Conservation (phyloP, 768 basidiomycete species). For the Auricularia heimuer region DNA sequence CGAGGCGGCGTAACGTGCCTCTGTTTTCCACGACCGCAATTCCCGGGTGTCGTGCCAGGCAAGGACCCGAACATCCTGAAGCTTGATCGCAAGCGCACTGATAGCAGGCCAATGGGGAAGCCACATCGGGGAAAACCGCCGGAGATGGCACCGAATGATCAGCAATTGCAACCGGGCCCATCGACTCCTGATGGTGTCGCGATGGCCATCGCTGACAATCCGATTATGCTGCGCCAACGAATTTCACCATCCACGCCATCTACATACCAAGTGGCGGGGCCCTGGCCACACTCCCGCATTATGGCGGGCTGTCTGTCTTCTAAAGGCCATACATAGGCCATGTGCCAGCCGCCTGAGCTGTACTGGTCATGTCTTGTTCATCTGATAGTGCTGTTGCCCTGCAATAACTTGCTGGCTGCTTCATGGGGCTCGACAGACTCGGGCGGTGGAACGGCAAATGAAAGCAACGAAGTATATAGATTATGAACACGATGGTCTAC, state of each 20-base stretch:
- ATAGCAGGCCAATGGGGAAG: too few species aligned
- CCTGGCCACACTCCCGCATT: background rate
- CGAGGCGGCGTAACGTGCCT: too few species aligned
- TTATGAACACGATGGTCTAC: background rate
- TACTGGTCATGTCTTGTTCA: too few species aligned
- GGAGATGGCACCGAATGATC: background rate
- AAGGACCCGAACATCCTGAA: too few species aligned
- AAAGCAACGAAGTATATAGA: background rate
- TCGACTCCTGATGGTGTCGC: background rate
- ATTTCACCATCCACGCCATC: background rate
- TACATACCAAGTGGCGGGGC: background rate
- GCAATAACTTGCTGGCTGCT: too few species aligned
- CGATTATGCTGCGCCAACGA: background rate
- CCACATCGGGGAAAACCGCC: background rate
- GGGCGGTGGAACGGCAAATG: background rate
- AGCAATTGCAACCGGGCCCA: background rate
- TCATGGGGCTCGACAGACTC: too few species aligned
- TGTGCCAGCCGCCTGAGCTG: background rate
- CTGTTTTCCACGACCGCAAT: too few species aligned
- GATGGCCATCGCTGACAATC: background rate
- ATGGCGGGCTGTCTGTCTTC: too few species aligned
- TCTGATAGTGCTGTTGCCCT: too few species aligned
- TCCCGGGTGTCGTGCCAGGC: too few species aligned
- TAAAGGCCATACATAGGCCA: background rate
- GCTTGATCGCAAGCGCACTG: too few species aligned